Evolutionary conservation across 2,329 filamentous ascomycete species (phyloP).

Genomic region (Sporothrix curviconia): DNA sequence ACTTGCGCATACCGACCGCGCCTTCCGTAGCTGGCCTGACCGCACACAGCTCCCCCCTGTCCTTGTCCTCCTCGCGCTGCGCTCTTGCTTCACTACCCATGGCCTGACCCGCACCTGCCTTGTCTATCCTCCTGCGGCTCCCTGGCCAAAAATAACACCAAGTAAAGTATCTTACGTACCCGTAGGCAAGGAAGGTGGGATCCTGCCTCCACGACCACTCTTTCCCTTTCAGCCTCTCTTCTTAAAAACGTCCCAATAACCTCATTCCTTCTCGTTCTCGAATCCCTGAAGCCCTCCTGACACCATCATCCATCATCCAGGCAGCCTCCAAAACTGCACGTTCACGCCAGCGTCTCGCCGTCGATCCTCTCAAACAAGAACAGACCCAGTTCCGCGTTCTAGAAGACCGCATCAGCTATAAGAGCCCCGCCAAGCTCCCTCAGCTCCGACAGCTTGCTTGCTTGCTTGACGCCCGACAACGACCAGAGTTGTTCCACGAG

Average conservation of each 20-base stretch:
- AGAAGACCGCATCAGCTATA: no score
- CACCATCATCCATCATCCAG: neutral
- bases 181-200: neutral
- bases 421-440: neutral
- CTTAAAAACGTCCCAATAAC: slow-evolving; percentile 6
- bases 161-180: no score
- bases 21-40: slow-evolving; percentile 2
- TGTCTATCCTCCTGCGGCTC: neutral
- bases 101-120: slow-evolving; percentile 2
- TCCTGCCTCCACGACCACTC: neutral
- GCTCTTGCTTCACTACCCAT: neutral
- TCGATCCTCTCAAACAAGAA: no score
- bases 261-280: neutral
- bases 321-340: neutral
- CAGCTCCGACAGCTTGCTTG: neutral
- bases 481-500: neutral
- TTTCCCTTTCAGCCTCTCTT: slow-evolving; percentile 5
- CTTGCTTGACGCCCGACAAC: neutral
- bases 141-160: slow-evolving; percentile 8
- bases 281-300: neutral
- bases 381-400: no score
- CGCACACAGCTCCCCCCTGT: slow-evolving; percentile 4
- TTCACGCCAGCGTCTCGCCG: no score
- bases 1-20: neutral
- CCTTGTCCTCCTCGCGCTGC: neutral